Conservation (phyloP, 441 rosid species). For the Melastoma candidum region DNA sequence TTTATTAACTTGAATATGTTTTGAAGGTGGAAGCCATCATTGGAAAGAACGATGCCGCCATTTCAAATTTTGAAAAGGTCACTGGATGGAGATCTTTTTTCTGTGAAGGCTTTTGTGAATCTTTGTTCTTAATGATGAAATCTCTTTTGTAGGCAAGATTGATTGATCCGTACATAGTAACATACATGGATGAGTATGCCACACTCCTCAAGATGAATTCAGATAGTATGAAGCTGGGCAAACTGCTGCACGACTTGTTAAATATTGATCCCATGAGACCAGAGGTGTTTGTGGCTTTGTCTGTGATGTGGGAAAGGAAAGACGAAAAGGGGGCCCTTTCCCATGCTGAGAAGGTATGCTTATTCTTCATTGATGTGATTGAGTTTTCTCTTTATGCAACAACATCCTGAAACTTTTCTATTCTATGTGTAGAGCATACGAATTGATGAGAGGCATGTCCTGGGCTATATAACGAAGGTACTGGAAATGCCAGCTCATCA, state of each 20-base stretch:
- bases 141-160: conserved; percentile 52
- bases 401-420: conserved; percentile 18
- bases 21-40: conserved; percentile 84
- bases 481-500: neutral
- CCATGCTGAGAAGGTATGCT: conserved; percentile 88
- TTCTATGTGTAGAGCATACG: conserved; percentile 61
- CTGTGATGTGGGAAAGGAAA: conserved; percentile 80
- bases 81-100: conserved; percentile 7
- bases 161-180: conserved; percentile 75
- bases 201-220: conserved; percentile 83
- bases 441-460: conserved; percentile 85
- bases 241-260: conserved; percentile 83
- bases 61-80: conserved; percentile 90
- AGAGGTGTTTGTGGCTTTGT: conserved; percentile 81
- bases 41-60: conserved; percentile 89
- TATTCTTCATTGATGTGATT: conserved; percentile 9
- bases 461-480: conserved; percentile 94
- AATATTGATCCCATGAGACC: conserved; percentile 79
- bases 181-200: conserved; percentile 97
- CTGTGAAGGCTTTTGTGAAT: neutral
- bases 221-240: conserved; percentile 70
- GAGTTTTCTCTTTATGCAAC: conserved; percentile 8
- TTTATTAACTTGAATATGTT: conserved; percentile 16
- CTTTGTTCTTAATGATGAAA: too few relatives aligned
- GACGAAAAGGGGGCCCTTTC: conserved; percentile 78